These are phyloP conservation scores for Stevia rebaudiana DNA, from an alignment of 140 eudicot genomes.

Conservation along the genomic window DNA sequence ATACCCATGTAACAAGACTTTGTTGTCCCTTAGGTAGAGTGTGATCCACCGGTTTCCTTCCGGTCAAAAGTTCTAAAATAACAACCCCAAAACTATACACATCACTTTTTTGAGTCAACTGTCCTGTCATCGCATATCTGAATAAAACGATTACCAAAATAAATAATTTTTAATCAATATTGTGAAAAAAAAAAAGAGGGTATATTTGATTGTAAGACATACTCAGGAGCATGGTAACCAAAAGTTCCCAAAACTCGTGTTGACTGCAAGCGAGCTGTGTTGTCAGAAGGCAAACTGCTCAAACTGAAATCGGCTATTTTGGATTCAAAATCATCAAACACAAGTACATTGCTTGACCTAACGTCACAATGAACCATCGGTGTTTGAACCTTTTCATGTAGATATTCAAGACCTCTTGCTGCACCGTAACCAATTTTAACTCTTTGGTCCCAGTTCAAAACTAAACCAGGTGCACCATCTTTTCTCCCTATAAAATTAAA, in stretches of 20 bases:
- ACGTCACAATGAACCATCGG: slow-evolving; percentile 51
- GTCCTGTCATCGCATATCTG: slow-evolving; percentile 71
- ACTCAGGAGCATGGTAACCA: slow-evolving; percentile 74
- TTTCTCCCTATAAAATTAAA: slow-evolving; percentile 37
- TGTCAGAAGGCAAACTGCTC: slow-evolving; percentile 48
- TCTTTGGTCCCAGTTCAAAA: slow-evolving; percentile 47
- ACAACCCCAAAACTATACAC: slow-evolving; percentile 61
- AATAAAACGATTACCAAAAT: background rate
- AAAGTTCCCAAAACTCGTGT: slow-evolving; percentile 62
- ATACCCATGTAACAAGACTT: slow-evolving; percentile 75
- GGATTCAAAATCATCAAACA: slow-evolving; percentile 47
- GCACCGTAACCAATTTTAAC: slow-evolving; percentile 55
- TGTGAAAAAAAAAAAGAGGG: background rate
- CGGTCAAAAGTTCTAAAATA: slow-evolving; percentile 58
- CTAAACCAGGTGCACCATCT: slow-evolving; percentile 54
- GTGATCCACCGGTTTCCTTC: slow-evolving; percentile 65
- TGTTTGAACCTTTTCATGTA: slow-evolving; percentile 59
- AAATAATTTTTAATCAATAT: background rate
- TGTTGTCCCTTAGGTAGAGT: slow-evolving; percentile 69
- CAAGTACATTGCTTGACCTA: slow-evolving; percentile 56
- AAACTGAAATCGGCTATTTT: slow-evolving; percentile 60
- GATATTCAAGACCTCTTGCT: slow-evolving; percentile 56
- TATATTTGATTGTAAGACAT: slow-evolving; percentile 1
- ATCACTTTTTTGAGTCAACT: slow-evolving; percentile 57
- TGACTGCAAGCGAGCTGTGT: slow-evolving; percentile 60